Percentiles rank a stretch among this genome's conserved stretches.
phyloP scores from a whole-genome alignment of 116 monocot species.

The Cymodocea nodosa region DNA sequence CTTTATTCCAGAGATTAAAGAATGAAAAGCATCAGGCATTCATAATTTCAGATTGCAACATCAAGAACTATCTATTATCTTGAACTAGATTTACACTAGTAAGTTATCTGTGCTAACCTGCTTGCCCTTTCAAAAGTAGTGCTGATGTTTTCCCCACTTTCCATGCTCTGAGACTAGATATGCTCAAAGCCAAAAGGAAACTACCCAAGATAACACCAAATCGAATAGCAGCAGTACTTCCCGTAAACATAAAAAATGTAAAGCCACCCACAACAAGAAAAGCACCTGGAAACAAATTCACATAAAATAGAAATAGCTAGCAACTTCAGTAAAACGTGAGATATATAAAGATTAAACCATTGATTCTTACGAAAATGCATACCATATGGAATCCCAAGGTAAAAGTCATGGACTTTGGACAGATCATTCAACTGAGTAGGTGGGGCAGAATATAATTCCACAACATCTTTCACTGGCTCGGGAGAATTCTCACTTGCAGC shows the following conservation, averaged over 20 bases:
- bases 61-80: too few species aligned
- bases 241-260: constrained; percentile 79
- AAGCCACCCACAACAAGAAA: constrained; percentile 72
- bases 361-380: constrained; percentile 7
- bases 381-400: constrained; percentile 91
- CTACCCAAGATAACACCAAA: constrained; percentile 86
- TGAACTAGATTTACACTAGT: too few species aligned
- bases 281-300: constrained; percentile 31
- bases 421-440: constrained; percentile 29
- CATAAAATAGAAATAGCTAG: background rate
- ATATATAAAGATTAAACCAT: background rate
- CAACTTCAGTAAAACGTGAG: background rate
- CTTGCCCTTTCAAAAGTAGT: constrained; percentile 59
- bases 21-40: too few species aligned
- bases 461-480: constrained; percentile 60
- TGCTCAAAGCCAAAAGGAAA: constrained; percentile 50
- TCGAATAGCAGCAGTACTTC: constrained; percentile 67
- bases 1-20: too few species aligned
- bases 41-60: too few species aligned
- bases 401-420: constrained; percentile 44
- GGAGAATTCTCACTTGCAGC: constrained; percentile 48
- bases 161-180: constrained; percentile 63
- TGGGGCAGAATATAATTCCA: constrained; percentile 39
- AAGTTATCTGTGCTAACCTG: constrained; percentile 22
- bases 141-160: constrained; percentile 47